Evolutionary conservation across 495 filamentous ascomycete species (phyloP).

Genomic region (Cercophora scortea): DNA sequence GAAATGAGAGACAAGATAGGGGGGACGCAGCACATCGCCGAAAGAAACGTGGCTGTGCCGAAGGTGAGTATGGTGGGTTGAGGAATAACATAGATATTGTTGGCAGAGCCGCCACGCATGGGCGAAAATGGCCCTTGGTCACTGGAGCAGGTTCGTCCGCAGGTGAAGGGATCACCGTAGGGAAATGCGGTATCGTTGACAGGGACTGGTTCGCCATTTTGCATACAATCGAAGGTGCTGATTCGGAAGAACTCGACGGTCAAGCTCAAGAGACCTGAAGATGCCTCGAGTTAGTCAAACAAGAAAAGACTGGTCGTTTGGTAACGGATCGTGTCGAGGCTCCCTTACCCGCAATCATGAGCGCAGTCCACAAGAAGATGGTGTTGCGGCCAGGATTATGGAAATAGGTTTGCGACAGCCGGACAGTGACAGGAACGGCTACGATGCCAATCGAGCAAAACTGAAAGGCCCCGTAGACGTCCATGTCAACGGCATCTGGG

Average conservation of each 20-base stretch:
- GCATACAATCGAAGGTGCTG: no score
- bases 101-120: slow-evolving; percentile 37
- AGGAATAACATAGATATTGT: slow-evolving; percentile 51
- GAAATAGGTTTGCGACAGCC: slow-evolving; percentile 51
- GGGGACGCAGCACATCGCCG: slow-evolving; percentile 52
- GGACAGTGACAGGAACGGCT: slow-evolving; percentile 49
- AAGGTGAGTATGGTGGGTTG: slow-evolving; percentile 42
- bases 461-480: slow-evolving; percentile 57
- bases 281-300: no score
- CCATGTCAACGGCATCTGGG: slow-evolving; percentile 53
- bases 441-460: slow-evolving; percentile 54
- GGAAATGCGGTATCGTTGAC: slow-evolving; percentile 21
- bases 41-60: slow-evolving; percentile 45
- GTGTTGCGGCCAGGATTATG: slow-evolving; percentile 50
- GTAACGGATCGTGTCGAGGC: no score
- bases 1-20: slow-evolving; percentile 48
- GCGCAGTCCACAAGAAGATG: slow-evolving; percentile 52
- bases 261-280: slow-evolving; percentile 45
- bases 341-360: slow-evolving; percentile 46
- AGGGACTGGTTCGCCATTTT: not conserved
- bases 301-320: no score
- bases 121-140: slow-evolving; percentile 38
- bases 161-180: slow-evolving; percentile 22
- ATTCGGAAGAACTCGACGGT: slow-evolving; percentile 51
- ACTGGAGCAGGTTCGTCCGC: slow-evolving; percentile 34